Conservation (phyloP, 2,329 filamentous ascomycete genomes). For the Zymoseptoria pseudotritici region DNA sequence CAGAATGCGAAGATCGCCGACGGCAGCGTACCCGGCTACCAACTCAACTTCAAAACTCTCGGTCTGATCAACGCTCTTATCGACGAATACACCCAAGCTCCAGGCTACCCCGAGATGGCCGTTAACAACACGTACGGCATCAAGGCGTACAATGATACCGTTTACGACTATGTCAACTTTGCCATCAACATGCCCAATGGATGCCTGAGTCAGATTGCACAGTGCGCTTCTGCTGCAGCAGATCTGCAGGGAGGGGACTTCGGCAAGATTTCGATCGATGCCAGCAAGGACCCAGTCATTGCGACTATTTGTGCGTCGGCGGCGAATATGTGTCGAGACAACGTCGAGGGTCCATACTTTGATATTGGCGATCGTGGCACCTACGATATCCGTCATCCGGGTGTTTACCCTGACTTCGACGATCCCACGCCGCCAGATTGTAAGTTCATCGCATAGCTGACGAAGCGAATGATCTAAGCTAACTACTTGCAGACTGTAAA, state of each 20-base stretch:
- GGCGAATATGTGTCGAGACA: slow-evolving; percentile 47
- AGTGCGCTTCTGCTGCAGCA: slow-evolving; percentile 34
- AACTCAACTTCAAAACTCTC: neutral
- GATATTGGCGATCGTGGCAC: slow-evolving; percentile 41
- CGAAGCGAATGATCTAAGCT: neutral
- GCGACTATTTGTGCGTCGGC: slow-evolving; percentile 48
- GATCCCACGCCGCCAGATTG: neutral
- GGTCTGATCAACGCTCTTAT: slow-evolving; percentile 38
- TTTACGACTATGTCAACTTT: slow-evolving; percentile 52
- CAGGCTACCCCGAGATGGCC: slow-evolving; percentile 45
- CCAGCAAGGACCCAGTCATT: slow-evolving; percentile 3
- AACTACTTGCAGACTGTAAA: neutral
- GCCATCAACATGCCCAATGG: slow-evolving; percentile 38
- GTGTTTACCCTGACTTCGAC: slow-evolving; percentile 32
- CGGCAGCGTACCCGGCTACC: slow-evolving; percentile 10
- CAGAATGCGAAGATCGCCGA: slow-evolving; percentile 52
- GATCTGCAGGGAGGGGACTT: slow-evolving; percentile 49
- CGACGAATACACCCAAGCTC: slow-evolving; percentile 41
- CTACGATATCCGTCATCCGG: slow-evolving; percentile 50
- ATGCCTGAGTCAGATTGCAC: slow-evolving; percentile 42
- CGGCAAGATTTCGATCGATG: slow-evolving; percentile 34
- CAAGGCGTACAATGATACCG: slow-evolving; percentile 47
- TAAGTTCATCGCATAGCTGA: neutral
- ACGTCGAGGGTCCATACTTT: slow-evolving; percentile 48
- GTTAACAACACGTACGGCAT: slow-evolving; percentile 50